Evolutionary conservation across 371 early-diverging fungal species (phyloP), one percentile per base, ranked within the genome.

Genomic region (Mortierella sp.): DNA sequence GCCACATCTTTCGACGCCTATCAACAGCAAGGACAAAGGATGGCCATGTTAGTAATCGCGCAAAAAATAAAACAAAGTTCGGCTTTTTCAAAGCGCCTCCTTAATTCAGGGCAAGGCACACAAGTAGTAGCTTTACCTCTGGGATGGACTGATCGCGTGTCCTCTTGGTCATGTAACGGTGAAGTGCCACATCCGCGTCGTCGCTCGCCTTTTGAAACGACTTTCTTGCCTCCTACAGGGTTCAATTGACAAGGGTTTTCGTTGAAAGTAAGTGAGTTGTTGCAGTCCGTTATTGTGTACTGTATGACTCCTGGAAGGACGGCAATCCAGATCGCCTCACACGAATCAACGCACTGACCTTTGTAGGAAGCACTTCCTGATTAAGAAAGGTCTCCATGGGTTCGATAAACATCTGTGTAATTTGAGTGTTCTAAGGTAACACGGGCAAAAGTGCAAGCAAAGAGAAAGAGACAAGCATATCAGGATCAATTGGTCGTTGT

Each of bases 201-300:
- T 94, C 93, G 64, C 92, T 91, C 26, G 90, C 80, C 76, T 87
- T 88, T 53, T 93, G 93, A 70, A 93, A 94, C 45, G 79, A 80
- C 69, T 91, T 93, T 78, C 86, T 90, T 8, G 87, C 68, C 63
- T 94, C 94, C 92, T 93, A 66, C n/a, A 63, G 9, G 9, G 22
- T 61, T 19, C 37, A 61, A 22, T 53, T 8, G 31, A 48, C 0
- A 65, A 53, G 11, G 14, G 45, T 24, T 43, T 66, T 45, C n/a
- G 24, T 45, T 7, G 71, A 39, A 7, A 39, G 31, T 19, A n/a
- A 9, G 7, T 65, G 31, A 29, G 61, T 3, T 2, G 61, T 3
- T 2, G 16, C 19, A 0, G 61, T 19, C 39, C 22, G n/a, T 34
- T 61, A 34, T 34, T 4, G 22, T 53, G 29, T 29, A 10, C 31